These are phyloP conservation scores for Gelatoporia subvermispora DNA, from an alignment of 768 basidiomycete genomes.

Conservation along the genomic window DNA sequence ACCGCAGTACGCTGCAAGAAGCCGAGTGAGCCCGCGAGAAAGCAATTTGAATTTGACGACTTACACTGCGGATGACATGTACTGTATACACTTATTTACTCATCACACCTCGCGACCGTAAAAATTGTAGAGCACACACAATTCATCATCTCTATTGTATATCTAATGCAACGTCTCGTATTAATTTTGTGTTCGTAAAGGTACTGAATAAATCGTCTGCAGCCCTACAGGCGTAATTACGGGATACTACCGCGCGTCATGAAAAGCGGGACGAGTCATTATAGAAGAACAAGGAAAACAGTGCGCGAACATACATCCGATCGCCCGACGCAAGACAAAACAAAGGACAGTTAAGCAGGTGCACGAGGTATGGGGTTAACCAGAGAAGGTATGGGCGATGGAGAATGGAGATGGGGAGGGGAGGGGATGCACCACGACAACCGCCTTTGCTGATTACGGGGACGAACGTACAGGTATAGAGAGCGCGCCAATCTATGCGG, in stretches of 20 bases:
- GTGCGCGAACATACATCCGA: neutral
- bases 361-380: neutral
- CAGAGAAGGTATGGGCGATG: neutral
- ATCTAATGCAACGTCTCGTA: too few relatives aligned
- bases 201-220: too few relatives aligned
- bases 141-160: too few relatives aligned
- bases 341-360: neutral
- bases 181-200: too few relatives aligned
- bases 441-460: slow-evolving; percentile 8
- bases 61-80: too few relatives aligned
- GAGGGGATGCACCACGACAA: slow-evolving; percentile 12
- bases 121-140: too few relatives aligned
- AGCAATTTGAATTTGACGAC: too few relatives aligned
- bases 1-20: too few relatives aligned
- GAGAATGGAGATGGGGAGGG: neutral
- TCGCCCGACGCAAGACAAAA: neutral
- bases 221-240: too few relatives aligned
- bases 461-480: neutral
- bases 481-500: slow-evolving; percentile 28
- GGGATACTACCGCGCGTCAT: slow-evolving; percentile 3
- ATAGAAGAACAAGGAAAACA: neutral
- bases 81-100: too few relatives aligned
- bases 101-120: too few relatives aligned
- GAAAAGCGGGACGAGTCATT: neutral
- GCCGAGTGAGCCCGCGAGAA: too few relatives aligned